These are phyloP conservation scores for Yamadazyma trypodendri DNA, from an alignment of 1,139 yeast species.

Conservation along the genomic window DNA sequence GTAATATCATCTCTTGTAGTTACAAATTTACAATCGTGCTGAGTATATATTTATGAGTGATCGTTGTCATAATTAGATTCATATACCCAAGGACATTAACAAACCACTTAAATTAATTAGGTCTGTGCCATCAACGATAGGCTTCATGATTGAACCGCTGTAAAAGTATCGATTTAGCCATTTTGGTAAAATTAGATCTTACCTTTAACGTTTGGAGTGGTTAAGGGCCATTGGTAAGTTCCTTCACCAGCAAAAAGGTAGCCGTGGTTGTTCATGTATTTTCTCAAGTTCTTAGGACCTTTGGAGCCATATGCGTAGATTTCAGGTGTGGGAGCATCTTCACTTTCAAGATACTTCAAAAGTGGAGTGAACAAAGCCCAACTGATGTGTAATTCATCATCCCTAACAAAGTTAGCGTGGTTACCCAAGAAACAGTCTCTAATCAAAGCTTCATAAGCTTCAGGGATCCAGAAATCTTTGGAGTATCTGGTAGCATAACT, in stretches of 20 bases:
- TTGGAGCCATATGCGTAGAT: slow-evolving; percentile 86
- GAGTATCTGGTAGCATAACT: slow-evolving; percentile 79
- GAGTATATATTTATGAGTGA: slow-evolving; percentile 1
- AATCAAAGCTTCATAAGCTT: slow-evolving; percentile 94
- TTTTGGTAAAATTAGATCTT: slow-evolving; percentile 11
- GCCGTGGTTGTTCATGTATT: slow-evolving; percentile 66
- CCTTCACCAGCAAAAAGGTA: slow-evolving; percentile 61
- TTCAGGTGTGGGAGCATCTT: slow-evolving; percentile 61
- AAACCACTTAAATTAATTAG: no score
- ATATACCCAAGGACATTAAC: background rate
- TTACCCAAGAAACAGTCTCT: slow-evolving; percentile 89
- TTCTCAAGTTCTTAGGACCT: slow-evolving; percentile 71
- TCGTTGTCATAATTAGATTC: slow-evolving; percentile 1
- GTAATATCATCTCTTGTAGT: background rate
- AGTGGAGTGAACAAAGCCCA: slow-evolving; percentile 95
- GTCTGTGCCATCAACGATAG: no score
- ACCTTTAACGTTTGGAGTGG: slow-evolving; percentile 47
- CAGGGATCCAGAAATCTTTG: slow-evolving; percentile 90
- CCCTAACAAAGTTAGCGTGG: slow-evolving; percentile 96
- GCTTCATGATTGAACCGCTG: background rate
- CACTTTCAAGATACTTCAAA: slow-evolving; percentile 72
- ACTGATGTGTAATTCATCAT: slow-evolving; percentile 91
- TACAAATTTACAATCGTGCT: no score
- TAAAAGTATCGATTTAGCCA: background rate
- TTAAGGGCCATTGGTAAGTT: slow-evolving; percentile 80